Base-by-base conservation (phyloP, 495 filamentous ascomycete species). In the Penicillium herquei region DNA sequence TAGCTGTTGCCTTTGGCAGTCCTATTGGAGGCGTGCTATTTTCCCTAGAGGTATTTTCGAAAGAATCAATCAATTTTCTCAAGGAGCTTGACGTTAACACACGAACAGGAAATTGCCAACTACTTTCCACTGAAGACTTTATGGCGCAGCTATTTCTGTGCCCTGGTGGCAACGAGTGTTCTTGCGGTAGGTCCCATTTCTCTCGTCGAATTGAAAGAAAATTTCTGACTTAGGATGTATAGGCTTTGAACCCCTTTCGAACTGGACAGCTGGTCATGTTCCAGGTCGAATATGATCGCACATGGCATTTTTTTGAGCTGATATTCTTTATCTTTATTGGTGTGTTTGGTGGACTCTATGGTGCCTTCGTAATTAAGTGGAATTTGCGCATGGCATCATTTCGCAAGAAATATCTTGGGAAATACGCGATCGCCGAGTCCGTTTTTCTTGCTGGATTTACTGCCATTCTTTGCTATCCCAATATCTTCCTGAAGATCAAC, bases 191-290 rank as follows among this genome's bases (percentile, higher is more conserved):
- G 80, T 70, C 10, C 12, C 2, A 18, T 11, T 14, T n/a, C 5
- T 45, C 13, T 1, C 49, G 35, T 6, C 16, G 16, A 35, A n/a
- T 3, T n/a, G 3, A 4, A 13, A 31, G 13, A n/a, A 11, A n/a
- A 8, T 33, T 26, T 21, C 59, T 59, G n/a, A 57, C 63, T 43
- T 50, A 66, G 21, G 59, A 31, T 7, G 17, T 11, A 9, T 44
- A 78, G 71, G 90, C 89, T 35, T 95, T 98, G 89, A 98, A 98
- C 63, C 94, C 94, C 33, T 98, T 98, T 68, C 78, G 94, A 51
- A 98, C 94, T 2, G 94, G 94, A n/a, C 95, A 98, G 63, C 81
- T 98, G 39, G 94, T 98, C 81, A 98, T 98, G 94, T 98, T 98
- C 73, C 91, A 96, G 66, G 94, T 98, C 61, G 83, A 83, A 62